Evolutionary conservation across 331 rosid genomes (phyloP).

Genomic region (Erythrophleum ivorense): DNA sequence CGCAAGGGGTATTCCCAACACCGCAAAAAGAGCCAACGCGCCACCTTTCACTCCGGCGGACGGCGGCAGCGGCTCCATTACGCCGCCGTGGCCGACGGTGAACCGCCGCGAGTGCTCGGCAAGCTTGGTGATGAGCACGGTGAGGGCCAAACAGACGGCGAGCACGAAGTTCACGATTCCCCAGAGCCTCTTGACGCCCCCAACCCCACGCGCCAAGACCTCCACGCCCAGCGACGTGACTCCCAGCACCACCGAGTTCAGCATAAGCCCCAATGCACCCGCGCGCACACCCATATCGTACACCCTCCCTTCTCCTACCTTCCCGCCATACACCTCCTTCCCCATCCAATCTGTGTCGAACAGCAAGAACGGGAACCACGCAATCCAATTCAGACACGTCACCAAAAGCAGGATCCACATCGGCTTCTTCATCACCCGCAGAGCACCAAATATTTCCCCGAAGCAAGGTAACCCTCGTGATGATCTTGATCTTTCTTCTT

Average conservation of each 20-base stretch:
- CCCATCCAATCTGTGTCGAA: slow-evolving; percentile 99
- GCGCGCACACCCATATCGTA: slow-evolving; percentile 75
- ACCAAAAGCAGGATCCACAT: slow-evolving; percentile 76
- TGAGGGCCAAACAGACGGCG: slow-evolving; percentile 55
- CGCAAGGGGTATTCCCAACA: slow-evolving; percentile 79
- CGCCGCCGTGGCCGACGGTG: neutral
- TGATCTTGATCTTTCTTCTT: neutral
- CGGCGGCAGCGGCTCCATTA: slow-evolving; percentile 38
- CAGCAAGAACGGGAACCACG: slow-evolving; percentile 89
- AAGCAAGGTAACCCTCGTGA: slow-evolving; percentile 46
- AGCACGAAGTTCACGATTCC: slow-evolving; percentile 76
- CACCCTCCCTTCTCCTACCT: slow-evolving; percentile 43
- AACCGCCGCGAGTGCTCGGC: slow-evolving; percentile 54
- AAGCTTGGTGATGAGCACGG: slow-evolving; percentile 68
- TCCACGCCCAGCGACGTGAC: slow-evolving; percentile 62
- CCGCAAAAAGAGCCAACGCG: slow-evolving; percentile 71
- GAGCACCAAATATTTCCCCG: slow-evolving; percentile 57
- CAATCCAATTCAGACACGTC: slow-evolving; percentile 89
- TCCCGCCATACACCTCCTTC: slow-evolving; percentile 79
- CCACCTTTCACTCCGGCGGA: slow-evolving; percentile 53
- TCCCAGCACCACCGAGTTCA: slow-evolving; percentile 75
- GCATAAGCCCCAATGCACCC: slow-evolving; percentile 77
- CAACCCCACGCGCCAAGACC: slow-evolving; percentile 56
- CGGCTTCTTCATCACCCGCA: slow-evolving; percentile 58
- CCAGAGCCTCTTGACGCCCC: slow-evolving; percentile 80